Evolutionary conservation across 306 rosid species (phyloP).

Genomic region (Senna siamea): DNA sequence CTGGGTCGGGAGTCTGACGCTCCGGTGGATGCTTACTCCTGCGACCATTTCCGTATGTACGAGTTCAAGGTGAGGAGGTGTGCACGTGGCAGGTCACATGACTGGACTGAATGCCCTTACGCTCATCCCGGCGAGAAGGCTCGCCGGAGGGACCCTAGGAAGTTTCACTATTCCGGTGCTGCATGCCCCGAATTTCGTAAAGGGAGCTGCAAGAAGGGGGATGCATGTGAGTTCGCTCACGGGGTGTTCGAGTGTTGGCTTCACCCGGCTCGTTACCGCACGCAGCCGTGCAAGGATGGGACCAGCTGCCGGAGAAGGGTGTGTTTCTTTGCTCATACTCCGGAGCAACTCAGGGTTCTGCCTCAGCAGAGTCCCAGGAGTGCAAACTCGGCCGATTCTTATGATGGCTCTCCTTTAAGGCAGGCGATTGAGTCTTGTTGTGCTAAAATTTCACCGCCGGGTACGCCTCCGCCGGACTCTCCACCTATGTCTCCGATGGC

Average conservation of each 20-base stretch:
- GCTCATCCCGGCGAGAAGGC: slow-evolving; percentile 99
- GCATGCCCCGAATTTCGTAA: slow-evolving; percentile 92
- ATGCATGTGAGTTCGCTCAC: slow-evolving; percentile 84
- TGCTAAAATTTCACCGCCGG: slow-evolving; percentile 56
- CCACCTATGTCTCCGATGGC: slow-evolving; percentile 81
- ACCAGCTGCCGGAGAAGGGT: slow-evolving; percentile 76
- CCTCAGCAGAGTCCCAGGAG: slow-evolving; percentile 73
- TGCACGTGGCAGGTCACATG: slow-evolving; percentile 90
- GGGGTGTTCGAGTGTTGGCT: slow-evolving; percentile 99
- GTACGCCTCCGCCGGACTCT: slow-evolving; percentile 52
- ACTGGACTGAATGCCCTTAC: slow-evolving; percentile 98
- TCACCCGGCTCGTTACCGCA: slow-evolving; percentile 88
- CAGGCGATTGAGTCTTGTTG: slow-evolving; percentile 52
- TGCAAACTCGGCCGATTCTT: slow-evolving; percentile 51
- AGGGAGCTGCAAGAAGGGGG: slow-evolving; percentile 84
- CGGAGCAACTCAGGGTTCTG: slow-evolving; percentile 83
- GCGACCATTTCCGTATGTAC: slow-evolving; percentile 86
- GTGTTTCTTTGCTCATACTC: slow-evolving; percentile 92
- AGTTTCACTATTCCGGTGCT: slow-evolving; percentile 79
- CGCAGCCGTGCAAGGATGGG: slow-evolving; percentile 96
- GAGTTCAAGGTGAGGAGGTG: slow-evolving; percentile 90
- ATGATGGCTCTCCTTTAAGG: slow-evolving; percentile 73
- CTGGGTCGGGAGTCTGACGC: slow-evolving; percentile 48
- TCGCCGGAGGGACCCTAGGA: slow-evolving; percentile 88
- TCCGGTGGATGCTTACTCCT: slow-evolving; percentile 71